Base-by-base conservation (phyloP, 2,329 filamentous ascomycete species). In the Colletotrichum spinosum region DNA sequence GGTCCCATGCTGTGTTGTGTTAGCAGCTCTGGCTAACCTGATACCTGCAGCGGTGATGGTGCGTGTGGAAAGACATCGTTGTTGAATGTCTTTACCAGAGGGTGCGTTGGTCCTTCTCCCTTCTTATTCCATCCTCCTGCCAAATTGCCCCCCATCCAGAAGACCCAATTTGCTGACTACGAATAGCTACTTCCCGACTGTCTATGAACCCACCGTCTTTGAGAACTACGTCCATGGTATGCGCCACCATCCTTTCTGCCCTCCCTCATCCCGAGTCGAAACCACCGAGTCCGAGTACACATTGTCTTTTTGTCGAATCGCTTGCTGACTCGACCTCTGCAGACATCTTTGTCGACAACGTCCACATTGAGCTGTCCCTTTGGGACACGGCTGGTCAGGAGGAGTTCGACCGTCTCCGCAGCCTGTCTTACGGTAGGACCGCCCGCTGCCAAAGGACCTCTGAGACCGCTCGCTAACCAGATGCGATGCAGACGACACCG, bases 321-420 rank as follows among this genome's bases (percentile, higher is more conserved):
- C 37, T 35, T 49, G 58, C 63, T 65, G 37, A 65, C 58, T 39
- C 35, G 53, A 17, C 11, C 8, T 13, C 17, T 7, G 44, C 72
- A 96, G 95, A 99, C 78, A 97, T 99, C 78, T 99, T 97, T 79
- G 96, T 99, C 77, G 96, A 99, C 77, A 94, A 91, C 76, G 92
- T 94, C 56, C 95, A 98, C 80, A 97, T 99, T 78, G 96, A 99
- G 79, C 86, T 99, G 60, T 97, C 95, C 65, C 86, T 99, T 65
- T 99, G 96, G 96, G 96, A 99, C 79, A 99, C 96, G 0, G 96
- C 96, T 44, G 96, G 96, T 34, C 96, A 99, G 81, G 96, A 99
- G 84, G 96, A 99, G 87, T 99, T 98, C 82, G 96, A 99, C 81
- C 90, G 96, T 57, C 83, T 99, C 79, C 92, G 96, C 74, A 97